Conservation (phyloP, 345 rosid species). For the Trapa incisa region DNA sequence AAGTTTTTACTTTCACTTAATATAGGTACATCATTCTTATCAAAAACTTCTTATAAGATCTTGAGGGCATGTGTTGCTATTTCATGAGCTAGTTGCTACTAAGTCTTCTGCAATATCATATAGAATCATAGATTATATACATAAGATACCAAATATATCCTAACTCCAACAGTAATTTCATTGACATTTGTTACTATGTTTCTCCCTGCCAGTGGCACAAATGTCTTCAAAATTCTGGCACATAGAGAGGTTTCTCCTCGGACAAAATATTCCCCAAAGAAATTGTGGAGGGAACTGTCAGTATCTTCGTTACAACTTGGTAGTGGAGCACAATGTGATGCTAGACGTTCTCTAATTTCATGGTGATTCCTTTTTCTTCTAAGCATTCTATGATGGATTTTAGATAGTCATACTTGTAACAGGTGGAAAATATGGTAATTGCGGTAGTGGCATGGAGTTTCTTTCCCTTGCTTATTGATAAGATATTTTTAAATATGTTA, state of each 20-base stretch:
- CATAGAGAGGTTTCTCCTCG: conserved; percentile 58
- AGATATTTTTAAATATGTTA: background rate
- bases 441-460: background rate
- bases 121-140: background rate
- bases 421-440: background rate
- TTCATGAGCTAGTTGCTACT: background rate
- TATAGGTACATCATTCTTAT: background rate
- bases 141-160: background rate
- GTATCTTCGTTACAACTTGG: conserved; percentile 22
- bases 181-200: background rate
- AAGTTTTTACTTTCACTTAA: background rate
- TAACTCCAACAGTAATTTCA: background rate
- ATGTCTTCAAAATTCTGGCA: conserved; percentile 46
- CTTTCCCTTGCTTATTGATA: background rate
- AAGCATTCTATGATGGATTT: background rate
- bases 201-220: conserved; percentile 25
- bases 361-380: conserved; percentile 24
- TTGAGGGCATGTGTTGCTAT: background rate
- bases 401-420: background rate
- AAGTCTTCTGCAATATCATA: background rate
- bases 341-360: conserved; percentile 49
- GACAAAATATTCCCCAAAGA: conserved; percentile 41
- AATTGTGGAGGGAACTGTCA: conserved; percentile 44
- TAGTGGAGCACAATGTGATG: conserved; percentile 38
- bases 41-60: background rate